Conservation (phyloP, 306 rosid genomes). For the Comarum palustre region DNA sequence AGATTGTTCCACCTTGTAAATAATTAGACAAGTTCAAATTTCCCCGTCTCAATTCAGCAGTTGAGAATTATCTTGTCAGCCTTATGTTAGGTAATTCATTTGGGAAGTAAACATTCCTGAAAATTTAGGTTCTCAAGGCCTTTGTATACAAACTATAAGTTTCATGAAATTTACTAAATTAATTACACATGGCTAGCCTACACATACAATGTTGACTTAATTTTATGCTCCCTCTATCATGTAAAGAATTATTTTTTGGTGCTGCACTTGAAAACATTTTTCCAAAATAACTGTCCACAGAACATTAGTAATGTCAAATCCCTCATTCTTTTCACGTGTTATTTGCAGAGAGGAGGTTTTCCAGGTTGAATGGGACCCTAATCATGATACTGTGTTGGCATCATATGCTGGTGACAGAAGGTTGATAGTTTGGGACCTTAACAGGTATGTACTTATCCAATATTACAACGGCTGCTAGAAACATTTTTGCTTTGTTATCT, state of each 20-base stretch:
- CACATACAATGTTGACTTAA: neutral
- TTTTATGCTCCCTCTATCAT: neutral
- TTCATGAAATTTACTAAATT: neutral
- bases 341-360: slow-evolving; percentile 76
- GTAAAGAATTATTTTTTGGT: neutral
- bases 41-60: neutral
- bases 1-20: neutral
- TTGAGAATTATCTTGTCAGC: neutral
- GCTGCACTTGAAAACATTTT: neutral
- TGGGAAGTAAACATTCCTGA: neutral
- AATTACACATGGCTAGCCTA: neutral
- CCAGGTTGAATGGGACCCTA: slow-evolving; percentile 99
- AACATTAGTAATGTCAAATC: neutral
- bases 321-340: slow-evolving; percentile 11
- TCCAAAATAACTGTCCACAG: neutral
- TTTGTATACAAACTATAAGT: neutral
- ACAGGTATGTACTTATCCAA: slow-evolving; percentile 46
- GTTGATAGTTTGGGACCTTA: slow-evolving; percentile 94
- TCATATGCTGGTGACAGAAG: slow-evolving; percentile 86
- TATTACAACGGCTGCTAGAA: neutral
- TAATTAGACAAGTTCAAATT: neutral
- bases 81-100: neutral
- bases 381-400: slow-evolving; percentile 80
- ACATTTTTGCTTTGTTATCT: neutral
- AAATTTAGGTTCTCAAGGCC: neutral